Evolutionary conservation across 345 rosid species (phyloP).

Genomic region (Populus alba): DNA sequence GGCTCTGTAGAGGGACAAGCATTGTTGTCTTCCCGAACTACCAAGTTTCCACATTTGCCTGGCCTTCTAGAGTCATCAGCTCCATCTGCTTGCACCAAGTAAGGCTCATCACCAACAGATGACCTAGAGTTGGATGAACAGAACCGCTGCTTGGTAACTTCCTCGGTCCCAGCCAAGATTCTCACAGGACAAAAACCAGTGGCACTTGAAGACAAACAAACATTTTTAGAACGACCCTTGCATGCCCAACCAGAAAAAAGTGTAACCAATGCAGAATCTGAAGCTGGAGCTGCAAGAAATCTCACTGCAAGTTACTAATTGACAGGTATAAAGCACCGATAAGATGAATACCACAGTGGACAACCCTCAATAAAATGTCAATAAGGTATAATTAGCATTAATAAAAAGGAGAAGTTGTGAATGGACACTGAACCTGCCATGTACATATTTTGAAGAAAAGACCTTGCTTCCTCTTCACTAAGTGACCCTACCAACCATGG

Average conservation of each 20-base stretch:
- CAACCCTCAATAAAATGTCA: background rate
- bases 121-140: conserved; percentile 21
- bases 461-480: conserved; percentile 46
- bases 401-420: conserved; percentile 1
- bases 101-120: conserved; percentile 22
- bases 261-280: conserved; percentile 55
- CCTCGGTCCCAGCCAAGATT: conserved; percentile 17
- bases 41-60: conserved; percentile 29
- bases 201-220: conserved; percentile 43
- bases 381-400: background rate
- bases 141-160: conserved; percentile 20
- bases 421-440: conserved; percentile 44
- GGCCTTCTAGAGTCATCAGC: conserved; percentile 35
- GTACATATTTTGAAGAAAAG: conserved; percentile 51
- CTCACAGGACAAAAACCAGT: conserved; percentile 43
- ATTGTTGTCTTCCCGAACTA: conserved; percentile 20
- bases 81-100: conserved; percentile 20
- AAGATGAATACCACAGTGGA: background rate
- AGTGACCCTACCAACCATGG: conserved; percentile 59
- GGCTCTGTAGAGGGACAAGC: conserved; percentile 16
- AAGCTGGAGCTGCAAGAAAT: conserved; percentile 48
- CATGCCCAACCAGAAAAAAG: conserved; percentile 64
- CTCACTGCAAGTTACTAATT: conserved; percentile 18
- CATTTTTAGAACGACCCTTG: conserved; percentile 42
- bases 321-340: background rate